These are phyloP conservation scores for Raphanus raphanistrum DNA, from an alignment of 345 rosid species.

Conservation along the genomic window DNA sequence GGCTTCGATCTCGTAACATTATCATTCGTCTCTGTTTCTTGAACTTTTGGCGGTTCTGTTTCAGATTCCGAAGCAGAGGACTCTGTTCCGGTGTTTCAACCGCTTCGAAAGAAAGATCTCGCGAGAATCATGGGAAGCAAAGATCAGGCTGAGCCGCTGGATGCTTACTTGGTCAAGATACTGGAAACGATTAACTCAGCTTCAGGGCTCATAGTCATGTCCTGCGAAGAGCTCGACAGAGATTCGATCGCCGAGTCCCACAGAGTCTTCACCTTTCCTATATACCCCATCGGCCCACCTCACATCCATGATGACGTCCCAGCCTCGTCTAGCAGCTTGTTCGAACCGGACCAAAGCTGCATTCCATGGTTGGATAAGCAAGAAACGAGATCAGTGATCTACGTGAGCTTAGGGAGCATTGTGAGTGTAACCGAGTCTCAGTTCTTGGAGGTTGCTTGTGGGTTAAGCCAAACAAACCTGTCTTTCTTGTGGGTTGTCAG, in stretches of 20 bases:
- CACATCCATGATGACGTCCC: constrained; percentile 24
- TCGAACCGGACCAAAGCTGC: constrained; percentile 46
- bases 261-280: constrained; percentile 37
- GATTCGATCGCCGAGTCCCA: constrained; percentile 50
- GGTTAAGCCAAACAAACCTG: constrained; percentile 40
- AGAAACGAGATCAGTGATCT: constrained; percentile 45
- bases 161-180: constrained; percentile 31
- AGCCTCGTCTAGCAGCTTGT: constrained; percentile 36
- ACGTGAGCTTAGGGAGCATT: constrained; percentile 57
- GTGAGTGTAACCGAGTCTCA: constrained; percentile 34
- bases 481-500: constrained; percentile 58
- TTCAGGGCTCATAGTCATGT: constrained; percentile 63
- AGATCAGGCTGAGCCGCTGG: not conserved
- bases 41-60: constrained; percentile 9
- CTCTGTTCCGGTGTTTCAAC: constrained; percentile 22
- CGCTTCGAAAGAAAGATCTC: constrained; percentile 41
- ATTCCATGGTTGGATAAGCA: constrained; percentile 50
- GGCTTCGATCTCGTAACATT: not conserved
- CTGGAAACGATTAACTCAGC: constrained; percentile 34
- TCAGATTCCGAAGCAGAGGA: constrained; percentile 39
- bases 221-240: constrained; percentile 60
- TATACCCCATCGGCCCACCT: constrained; percentile 58
- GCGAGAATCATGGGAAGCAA: constrained; percentile 13
- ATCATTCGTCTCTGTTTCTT: not conserved
- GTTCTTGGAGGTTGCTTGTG: constrained; percentile 50